Conservation (phyloP, 768 basidiomycete species). For the Leccinellum luteum region DNA sequence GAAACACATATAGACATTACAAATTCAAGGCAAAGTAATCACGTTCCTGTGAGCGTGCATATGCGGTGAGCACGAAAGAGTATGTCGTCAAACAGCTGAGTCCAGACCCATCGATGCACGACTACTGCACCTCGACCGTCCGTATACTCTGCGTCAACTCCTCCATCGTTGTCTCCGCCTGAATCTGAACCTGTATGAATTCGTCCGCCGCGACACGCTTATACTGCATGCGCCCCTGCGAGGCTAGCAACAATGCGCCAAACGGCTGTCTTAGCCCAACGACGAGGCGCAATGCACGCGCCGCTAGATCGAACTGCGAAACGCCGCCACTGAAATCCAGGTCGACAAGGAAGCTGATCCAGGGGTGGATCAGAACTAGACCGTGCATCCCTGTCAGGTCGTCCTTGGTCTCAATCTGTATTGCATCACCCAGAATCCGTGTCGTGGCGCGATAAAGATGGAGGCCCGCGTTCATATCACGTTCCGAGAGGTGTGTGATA, state of each 20-base stretch:
- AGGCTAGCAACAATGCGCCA: too few relatives aligned
- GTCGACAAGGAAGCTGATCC: not conserved
- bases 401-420: not conserved
- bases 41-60: too few relatives aligned
- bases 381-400: not conserved
- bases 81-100: not conserved
- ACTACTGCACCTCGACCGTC: not conserved
- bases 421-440: not conserved
- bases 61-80: too few relatives aligned
- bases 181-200: not conserved
- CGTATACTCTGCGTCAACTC: not conserved
- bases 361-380: not conserved
- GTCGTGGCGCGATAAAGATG: not conserved
- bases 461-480: not conserved
- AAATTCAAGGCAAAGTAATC: too few relatives aligned
- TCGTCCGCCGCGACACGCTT: too few relatives aligned
- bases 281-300: not conserved
- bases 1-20: too few relatives aligned
- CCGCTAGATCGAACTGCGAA: not conserved
- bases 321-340: not conserved
- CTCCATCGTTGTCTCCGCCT: not conserved
- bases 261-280: not conserved
- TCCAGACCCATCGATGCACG: not conserved
- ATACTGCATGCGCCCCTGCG: too few relatives aligned
- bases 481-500: not conserved